A percentile compares a stretch with the other conserved stretches of the same genome.
phyloP scores from a whole-genome alignment of 371 early-diverging fungal species.

The Scutellospora calospora region DNA sequence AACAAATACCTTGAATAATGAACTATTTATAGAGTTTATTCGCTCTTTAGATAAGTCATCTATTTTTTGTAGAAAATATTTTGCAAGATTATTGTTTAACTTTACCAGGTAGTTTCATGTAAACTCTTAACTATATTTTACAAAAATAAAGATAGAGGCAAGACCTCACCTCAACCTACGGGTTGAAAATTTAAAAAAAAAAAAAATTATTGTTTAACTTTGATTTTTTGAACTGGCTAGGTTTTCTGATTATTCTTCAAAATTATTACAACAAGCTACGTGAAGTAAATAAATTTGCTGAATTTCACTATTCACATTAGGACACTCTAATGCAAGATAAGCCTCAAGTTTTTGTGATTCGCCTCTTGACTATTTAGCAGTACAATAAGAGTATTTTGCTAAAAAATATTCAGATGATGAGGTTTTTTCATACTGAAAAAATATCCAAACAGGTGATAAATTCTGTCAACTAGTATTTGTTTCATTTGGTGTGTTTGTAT shows the following conservation, averaged over 20 bases:
- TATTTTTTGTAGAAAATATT: background rate
- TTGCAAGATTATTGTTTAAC: background rate
- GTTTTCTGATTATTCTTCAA: background rate
- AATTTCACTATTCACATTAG: background rate
- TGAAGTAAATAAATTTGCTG: background rate
- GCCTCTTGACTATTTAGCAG: background rate
- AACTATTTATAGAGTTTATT: conserved; percentile 1
- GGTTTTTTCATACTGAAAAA: background rate
- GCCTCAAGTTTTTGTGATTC: background rate
- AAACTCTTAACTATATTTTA: too few relatives aligned
- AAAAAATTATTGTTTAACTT: background rate
- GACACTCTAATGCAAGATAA: too few relatives aligned
- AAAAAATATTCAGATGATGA: background rate
- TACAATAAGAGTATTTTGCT: background rate
- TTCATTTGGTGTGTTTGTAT: background rate
- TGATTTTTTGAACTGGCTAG: background rate
- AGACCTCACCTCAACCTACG: too few relatives aligned
- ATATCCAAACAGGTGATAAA: background rate
- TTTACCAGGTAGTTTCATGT: too few relatives aligned
- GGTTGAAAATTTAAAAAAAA: too few relatives aligned
- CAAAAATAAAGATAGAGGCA: too few relatives aligned
- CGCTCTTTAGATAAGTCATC: background rate
- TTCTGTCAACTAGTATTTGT: background rate
- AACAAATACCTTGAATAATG: background rate
- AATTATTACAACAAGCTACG: background rate